Evolutionary conservation across 371 early-diverging fungal genomes (phyloP).

Genomic region (Circinella minor): DNA sequence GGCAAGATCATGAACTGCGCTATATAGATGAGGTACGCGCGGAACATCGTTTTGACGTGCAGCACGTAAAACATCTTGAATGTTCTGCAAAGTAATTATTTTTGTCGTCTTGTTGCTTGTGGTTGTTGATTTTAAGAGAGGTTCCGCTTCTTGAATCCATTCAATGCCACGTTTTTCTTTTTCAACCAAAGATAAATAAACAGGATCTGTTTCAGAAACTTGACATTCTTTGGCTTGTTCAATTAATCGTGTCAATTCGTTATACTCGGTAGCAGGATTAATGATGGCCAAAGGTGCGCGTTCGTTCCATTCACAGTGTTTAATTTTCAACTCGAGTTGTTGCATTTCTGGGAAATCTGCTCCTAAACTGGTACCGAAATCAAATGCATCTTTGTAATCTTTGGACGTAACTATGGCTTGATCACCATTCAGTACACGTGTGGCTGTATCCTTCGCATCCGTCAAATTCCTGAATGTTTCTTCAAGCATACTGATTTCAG

Average conservation of each 20-base stretch:
- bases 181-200: constrained; percentile 8
- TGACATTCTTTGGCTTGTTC: constrained; percentile 16
- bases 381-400: constrained; percentile 13
- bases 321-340: constrained; percentile 12
- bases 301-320: constrained; percentile 19
- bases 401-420: neutral
- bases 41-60: constrained; percentile 16
- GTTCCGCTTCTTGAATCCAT: constrained; percentile 24
- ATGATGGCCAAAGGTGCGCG: constrained; percentile 11
- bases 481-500: constrained; percentile 18
- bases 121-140: constrained; percentile 38
- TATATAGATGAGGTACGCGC: constrained; percentile 14
- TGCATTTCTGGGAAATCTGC: constrained; percentile 26
- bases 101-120: neutral
- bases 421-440: neutral
- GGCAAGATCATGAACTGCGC: constrained; percentile 16
- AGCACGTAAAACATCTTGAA: constrained; percentile 13
- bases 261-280: constrained; percentile 7
- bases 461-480: constrained; percentile 9
- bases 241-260: constrained; percentile 14
- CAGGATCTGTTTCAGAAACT: constrained; percentile 4
- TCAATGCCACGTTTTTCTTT: constrained; percentile 9
- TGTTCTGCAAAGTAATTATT: constrained; percentile 1
- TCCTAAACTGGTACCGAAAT: constrained; percentile 14
- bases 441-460: constrained; percentile 14